phyloP scores from a whole-genome alignment of 495 filamentous ascomycete genomes.

The Trichodelitschia bisporula region DNA sequence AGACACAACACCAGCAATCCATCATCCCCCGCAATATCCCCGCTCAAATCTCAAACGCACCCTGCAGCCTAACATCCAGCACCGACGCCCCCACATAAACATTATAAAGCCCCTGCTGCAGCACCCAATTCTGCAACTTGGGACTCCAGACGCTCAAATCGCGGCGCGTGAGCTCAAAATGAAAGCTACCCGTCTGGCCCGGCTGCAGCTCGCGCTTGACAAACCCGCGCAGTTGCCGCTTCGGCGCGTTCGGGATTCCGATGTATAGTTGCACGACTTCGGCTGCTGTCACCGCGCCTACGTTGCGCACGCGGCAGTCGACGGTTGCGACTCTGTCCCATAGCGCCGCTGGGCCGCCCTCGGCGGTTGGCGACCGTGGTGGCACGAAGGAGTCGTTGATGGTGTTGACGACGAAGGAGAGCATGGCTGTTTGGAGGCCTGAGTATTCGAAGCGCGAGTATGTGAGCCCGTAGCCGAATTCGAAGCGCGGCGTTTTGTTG shows the following conservation, averaged over 20 bases:
- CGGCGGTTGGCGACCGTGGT: neutral
- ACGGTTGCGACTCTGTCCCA: neutral
- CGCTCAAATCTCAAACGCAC: too few species aligned
- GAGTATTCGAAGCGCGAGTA: neutral
- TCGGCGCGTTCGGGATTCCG: too few species aligned
- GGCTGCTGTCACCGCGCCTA: constrained; percentile 23
- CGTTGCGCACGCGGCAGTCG: constrained; percentile 21
- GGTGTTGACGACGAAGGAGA: too few species aligned
- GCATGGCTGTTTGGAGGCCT: too few species aligned
- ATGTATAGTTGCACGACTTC: constrained; percentile 37
- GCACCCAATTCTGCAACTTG: constrained; percentile 23
- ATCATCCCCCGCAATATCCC: too few species aligned
- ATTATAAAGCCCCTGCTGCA: constrained; percentile 23
- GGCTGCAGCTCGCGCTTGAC: constrained; percentile 24
- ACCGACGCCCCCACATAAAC: constrained; percentile 23
- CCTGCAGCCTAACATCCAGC: constrained; percentile 22
- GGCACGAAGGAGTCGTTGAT: too few species aligned
- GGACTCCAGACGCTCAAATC: constrained; percentile 34
- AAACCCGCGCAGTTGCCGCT: constrained; percentile 32
- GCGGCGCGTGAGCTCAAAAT: constrained; percentile 23
- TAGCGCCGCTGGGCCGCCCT: neutral
- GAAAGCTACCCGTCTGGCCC: constrained; percentile 19
- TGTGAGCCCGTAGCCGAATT: constrained; percentile 8
- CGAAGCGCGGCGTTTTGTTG: constrained; percentile 10
- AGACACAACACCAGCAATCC: too few species aligned